phyloP scores from a whole-genome alignment of 2,329 filamentous ascomycete species.

The Sporothrix sp. region DNA sequence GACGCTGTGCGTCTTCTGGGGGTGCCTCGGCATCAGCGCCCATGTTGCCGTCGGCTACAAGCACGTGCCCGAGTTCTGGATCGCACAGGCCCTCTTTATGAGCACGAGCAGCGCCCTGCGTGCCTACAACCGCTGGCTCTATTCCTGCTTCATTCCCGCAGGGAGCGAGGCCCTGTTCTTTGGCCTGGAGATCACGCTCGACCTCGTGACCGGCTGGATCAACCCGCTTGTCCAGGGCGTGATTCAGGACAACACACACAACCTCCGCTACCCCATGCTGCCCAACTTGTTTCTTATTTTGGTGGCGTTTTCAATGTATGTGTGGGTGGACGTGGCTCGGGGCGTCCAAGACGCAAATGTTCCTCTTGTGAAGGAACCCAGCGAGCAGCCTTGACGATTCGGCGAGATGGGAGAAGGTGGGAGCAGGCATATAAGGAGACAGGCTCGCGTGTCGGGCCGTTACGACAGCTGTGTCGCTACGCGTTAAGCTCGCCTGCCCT shows the following conservation, averaged over 20 bases:
- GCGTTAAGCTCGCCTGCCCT: no score
- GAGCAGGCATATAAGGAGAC: no score
- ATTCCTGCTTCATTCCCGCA: constrained; percentile 3
- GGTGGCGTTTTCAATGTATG: background rate
- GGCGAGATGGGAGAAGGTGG: no score
- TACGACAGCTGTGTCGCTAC: no score
- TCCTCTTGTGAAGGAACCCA: background rate
- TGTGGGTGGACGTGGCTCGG: constrained; percentile 1
- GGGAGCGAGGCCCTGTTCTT: constrained; percentile 9
- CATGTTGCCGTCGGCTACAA: constrained; percentile 4
- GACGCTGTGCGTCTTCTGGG: constrained; percentile 9
- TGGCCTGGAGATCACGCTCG: constrained; percentile 9
- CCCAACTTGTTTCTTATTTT: constrained; percentile 7
- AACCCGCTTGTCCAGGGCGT: constrained; percentile 7
- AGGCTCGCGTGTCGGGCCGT: no score
- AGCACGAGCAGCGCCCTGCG: constrained; percentile 7
- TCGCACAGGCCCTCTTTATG: constrained; percentile 5
- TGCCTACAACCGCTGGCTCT: constrained; percentile 4
- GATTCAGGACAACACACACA: constrained; percentile 8
- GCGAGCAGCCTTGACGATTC: no score
- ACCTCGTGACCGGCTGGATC: constrained; percentile 8
- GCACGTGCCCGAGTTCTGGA: constrained; percentile 4
- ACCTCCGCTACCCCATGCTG: constrained; percentile 10
- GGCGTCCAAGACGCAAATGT: background rate
- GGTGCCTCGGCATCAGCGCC: constrained; percentile 4